Base-by-base conservation (phyloP, 140 eudicot species). In the Senecio squalidus region DNA sequence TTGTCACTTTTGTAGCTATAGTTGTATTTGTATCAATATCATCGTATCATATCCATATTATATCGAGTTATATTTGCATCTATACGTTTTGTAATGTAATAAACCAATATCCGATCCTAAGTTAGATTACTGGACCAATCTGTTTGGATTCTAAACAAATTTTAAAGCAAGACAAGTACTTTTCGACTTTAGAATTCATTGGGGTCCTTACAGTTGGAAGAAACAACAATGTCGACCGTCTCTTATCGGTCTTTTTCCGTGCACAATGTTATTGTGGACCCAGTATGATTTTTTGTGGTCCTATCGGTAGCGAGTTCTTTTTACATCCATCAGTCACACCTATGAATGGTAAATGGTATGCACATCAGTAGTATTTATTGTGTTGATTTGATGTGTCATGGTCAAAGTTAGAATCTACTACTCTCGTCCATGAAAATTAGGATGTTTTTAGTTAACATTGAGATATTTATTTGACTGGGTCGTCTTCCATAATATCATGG, bases 11-110 rank as follows among this genome's bases (percentile, higher is more conserved):
- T 71, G 55, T 51, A 60, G 55, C 28, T 36, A 38, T 47, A 71
- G 40, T 33, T 33, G 31, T 36, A 71, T 62, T 26, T 71, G 71
- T 71, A 64, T 56, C 66, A n/a, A n/a, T n/a, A n/a, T n/a, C n/a
- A n/a, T n/a, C n/a, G n/a, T n/a, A n/a, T n/a, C n/a, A n/a, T n/a
- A n/a, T n/a, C n/a, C n/a, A 55, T 58, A 55, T 64, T 20, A 55
- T 20, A 20, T 36, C 29, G 17, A 23, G 16, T 11, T 56, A 26
- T 47, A n/a, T 55, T 39, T 50, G 55, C 48, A 64, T 64, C 36
- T 27, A 17, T 54, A 21, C 40, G 44, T 53, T 67, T n/a, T 55
- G 20, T 67, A 4, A 53, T 51, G 62, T 41, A 39, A 70, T 51
- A 29, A 60, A 41, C 34, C 30, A 20, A 27, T 33, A 29, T 6